phyloP scores from a whole-genome alignment of 2,329 filamentous ascomycete genomes.

The Pseudogymnoascus sp. region DNA sequence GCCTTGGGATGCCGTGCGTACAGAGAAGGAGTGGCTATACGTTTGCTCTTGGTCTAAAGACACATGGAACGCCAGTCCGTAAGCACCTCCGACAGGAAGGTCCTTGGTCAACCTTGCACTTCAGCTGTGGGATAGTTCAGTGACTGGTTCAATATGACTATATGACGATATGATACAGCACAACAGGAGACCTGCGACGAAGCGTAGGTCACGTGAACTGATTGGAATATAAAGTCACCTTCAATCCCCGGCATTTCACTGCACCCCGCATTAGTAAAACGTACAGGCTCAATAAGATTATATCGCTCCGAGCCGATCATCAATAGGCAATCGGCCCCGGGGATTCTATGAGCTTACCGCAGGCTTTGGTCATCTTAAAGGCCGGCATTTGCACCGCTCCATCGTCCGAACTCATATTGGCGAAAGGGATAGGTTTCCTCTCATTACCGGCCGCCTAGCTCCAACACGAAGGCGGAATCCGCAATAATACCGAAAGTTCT shows the following conservation, averaged over 20 bases:
- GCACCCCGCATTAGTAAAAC: not conserved
- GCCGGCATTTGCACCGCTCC: not conserved
- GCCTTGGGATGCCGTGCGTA: conserved; percentile 13
- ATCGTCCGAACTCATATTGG: conserved; percentile 6
- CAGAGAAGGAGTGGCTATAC: conserved; percentile 22
- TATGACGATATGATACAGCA: not conserved
- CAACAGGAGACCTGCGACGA: conserved; percentile 7
- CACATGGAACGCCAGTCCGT: conserved; percentile 30
- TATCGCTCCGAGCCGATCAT: not conserved
- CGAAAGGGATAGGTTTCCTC: not conserved
- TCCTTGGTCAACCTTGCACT: conserved; percentile 30
- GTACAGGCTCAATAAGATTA: not conserved
- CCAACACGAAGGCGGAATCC: conserved; percentile 2
- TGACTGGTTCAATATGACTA: not conserved
- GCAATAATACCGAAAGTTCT: not conserved
- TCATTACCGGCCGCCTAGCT: not conserved
- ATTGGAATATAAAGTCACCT: conserved; percentile 10
- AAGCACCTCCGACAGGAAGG: conserved; percentile 29
- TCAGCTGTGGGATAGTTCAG: conserved; percentile 25
- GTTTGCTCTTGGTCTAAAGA: conserved; percentile 34
- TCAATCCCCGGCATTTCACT: conserved; percentile 15
- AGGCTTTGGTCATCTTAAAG: conserved; percentile 6
- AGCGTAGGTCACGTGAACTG: not conserved
- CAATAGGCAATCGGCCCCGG: not conserved
- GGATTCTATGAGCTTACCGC: not conserved